These are phyloP conservation scores for Gossypium bickii DNA, from an alignment of 345 rosid genomes.

Conservation along the genomic window DNA sequence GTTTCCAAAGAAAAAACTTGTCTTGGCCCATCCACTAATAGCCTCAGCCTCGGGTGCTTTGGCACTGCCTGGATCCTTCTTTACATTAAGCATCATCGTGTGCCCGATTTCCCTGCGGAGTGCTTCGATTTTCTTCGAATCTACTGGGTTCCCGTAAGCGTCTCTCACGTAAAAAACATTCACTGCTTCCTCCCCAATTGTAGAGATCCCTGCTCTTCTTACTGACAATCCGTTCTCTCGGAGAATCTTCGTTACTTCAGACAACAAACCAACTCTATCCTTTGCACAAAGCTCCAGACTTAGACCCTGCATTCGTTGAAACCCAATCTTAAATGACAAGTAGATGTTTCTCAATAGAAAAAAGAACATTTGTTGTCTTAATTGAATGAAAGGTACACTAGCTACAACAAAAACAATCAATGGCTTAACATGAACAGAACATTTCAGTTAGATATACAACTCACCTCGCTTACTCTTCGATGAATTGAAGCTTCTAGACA, in stretches of 20 bases:
- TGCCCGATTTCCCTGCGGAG: conserved; percentile 81
- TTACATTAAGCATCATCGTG: conserved; percentile 72
- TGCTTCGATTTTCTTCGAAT: conserved; percentile 68
- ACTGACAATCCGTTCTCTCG: conserved; percentile 83
- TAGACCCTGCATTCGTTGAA: conserved; percentile 8
- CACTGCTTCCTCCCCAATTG: conserved; percentile 78
- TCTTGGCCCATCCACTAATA: conserved; percentile 62
- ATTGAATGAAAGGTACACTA: too few relatives aligned
- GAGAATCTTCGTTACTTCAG: conserved; percentile 69
- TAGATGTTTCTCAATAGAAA: background rate
- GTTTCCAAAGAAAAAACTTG: conserved; percentile 87
- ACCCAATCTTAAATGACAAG: background rate
- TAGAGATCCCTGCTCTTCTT: conserved; percentile 78
- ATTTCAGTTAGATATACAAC: conserved; percentile 15
- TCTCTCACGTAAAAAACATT: conserved; percentile 67
- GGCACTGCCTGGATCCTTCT: conserved; percentile 49
- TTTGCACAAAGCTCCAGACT: conserved; percentile 83
- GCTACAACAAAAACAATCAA: background rate
- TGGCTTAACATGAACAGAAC: background rate
- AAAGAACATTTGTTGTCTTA: background rate
- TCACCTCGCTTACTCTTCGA: conserved; percentile 88
- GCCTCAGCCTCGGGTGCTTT: conserved; percentile 48
- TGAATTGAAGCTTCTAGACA: conserved; percentile 86
- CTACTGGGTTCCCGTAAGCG: conserved; percentile 18
- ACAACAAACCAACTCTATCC: conserved; percentile 39